Base-by-base conservation (phyloP, 495 filamentous ascomycete genomes). In the Penicillium subrubescens region DNA sequence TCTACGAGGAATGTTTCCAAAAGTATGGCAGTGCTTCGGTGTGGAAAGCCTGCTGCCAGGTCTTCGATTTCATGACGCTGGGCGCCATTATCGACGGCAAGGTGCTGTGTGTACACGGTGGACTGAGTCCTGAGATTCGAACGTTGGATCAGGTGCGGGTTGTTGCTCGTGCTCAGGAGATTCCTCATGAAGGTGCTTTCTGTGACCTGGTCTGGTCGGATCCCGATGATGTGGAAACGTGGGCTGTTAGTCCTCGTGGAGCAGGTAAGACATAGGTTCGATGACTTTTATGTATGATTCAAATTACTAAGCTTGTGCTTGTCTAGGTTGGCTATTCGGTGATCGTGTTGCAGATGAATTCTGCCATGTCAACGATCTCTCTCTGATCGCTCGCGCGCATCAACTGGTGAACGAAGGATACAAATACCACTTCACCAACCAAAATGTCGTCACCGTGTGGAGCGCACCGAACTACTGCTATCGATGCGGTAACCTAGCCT, bases 401-500 rank as follows among this genome's bases (percentile, higher is more conserved):
- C 95, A 99, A 71, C 84, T 99, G 6, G 95, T 99, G 59, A 97
- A 98, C 65, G 95, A 99, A 75, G 95, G 95, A 39, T 99, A 96
- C 83, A 99, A 98, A 81, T 98, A 93, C 74, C 95, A 99, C 74
- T 99, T 99, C 78, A 79, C 87, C 57, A 89, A 97, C 72, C 94
- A 96, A 72, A 95, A 96, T 27, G 95, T 99, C 57, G 95, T 97
- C n/a, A 99, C 95, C 0, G 95, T 99, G 34, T 99, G 95, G 95
- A 96, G 92, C 33, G 95, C 95, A 0, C 95, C 95, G 12, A 99
- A 99, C 77, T 99, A 99, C 84, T 99, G 95, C 79, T 99, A 99
- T 75, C 91, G 95, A 34, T 99, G 95, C 71, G 95, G 95, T 57
- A 99, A 99, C 69, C 89, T 99, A 39, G 95, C 95, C 12, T 96